A percentile compares a stretch with the other conserved stretches of the same genome.
Evolutionary conservation across 2,329 filamentous ascomycete species (phyloP).

Genomic region (Aspergillus versicolor): DNA sequence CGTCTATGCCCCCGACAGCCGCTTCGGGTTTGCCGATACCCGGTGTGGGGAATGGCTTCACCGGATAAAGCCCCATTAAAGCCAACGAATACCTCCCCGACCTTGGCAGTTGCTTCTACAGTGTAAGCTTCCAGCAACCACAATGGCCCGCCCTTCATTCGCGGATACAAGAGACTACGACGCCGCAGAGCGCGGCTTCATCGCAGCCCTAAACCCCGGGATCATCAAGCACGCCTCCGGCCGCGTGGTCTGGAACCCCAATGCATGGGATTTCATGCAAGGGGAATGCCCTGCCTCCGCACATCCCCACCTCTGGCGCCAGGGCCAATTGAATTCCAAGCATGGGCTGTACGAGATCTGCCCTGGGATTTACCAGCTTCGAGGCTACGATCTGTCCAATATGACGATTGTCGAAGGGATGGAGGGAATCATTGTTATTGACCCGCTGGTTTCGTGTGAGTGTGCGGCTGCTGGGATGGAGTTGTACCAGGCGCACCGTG

Average conservation of each 20-base stretch:
- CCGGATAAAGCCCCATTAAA: no score
- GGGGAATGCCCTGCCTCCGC: conserved; percentile 25
- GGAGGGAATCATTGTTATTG: conserved; percentile 40
- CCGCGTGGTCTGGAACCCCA: conserved; percentile 33
- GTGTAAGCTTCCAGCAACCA: no score
- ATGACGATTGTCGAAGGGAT: conserved; percentile 43
- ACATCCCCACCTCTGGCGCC: conserved; percentile 37
- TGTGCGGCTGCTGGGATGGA: conserved; percentile 33
- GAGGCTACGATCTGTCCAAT: conserved; percentile 43
- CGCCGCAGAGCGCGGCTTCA: conserved; percentile 22
- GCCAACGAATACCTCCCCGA: no score
- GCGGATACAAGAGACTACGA: conserved; percentile 18
- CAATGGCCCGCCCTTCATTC: conserved; percentile 7
- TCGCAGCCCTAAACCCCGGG: conserved; percentile 18
- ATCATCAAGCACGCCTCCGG: conserved; percentile 19
- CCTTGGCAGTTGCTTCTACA: no score
- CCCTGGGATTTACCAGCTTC: conserved; percentile 41
- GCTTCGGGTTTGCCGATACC: no score
- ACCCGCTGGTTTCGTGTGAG: conserved; percentile 39
- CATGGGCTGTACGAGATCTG: conserved; percentile 39
- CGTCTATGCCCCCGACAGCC: no score
- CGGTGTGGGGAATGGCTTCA: no score
- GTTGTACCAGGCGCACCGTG: conserved; percentile 31
- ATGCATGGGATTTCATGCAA: conserved; percentile 32
- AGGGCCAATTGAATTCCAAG: conserved; percentile 30